Conservation (phyloP, 2,329 filamentous ascomycete species). For the Neonectria coccinea region DNA sequence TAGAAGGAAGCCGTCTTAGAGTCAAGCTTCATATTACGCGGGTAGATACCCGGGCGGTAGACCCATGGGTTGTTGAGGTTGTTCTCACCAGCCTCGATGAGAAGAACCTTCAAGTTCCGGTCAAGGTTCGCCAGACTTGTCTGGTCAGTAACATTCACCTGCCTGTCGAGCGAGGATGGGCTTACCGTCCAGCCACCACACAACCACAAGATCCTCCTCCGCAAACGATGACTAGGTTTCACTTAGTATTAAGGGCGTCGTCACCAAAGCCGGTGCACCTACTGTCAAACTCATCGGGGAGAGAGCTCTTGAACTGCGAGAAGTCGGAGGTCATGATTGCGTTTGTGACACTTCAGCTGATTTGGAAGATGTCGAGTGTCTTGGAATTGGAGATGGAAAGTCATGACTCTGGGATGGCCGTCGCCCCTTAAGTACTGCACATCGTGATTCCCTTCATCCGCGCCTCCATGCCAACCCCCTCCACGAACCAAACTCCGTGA, state of each 20-base stretch:
- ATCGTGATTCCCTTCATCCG: slow-evolving; percentile 5
- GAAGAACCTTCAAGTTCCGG: slow-evolving; percentile 76
- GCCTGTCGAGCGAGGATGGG: slow-evolving; percentile 47
- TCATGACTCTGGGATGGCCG: not conserved
- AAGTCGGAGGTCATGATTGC: slow-evolving; percentile 38
- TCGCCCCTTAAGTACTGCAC: slow-evolving; percentile 10
- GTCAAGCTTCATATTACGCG: slow-evolving; percentile 77
- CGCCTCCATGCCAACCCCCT: not conserved
- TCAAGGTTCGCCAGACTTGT: slow-evolving; percentile 78
- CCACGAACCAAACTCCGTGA: slow-evolving; percentile 12
- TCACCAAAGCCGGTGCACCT: not conserved
- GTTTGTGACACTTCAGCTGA: slow-evolving; percentile 1
- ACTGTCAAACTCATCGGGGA: slow-evolving; percentile 82
- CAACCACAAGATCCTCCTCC: slow-evolving; percentile 74
- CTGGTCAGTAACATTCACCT: not conserved
- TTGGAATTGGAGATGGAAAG: slow-evolving; percentile 3
- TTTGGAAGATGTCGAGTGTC: not conserved
- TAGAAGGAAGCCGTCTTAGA: slow-evolving; percentile 87
- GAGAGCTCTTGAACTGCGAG: slow-evolving; percentile 37
- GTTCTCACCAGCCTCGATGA: slow-evolving; percentile 78
- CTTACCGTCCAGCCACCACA: slow-evolving; percentile 67
- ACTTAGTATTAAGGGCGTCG: not conserved
- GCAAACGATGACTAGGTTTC: not conserved
- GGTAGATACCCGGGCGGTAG: slow-evolving; percentile 80
- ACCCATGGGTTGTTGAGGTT: slow-evolving; percentile 85